Conservation (phyloP, 768 basidiomycete genomes). For the Chalciporus chontae region DNA sequence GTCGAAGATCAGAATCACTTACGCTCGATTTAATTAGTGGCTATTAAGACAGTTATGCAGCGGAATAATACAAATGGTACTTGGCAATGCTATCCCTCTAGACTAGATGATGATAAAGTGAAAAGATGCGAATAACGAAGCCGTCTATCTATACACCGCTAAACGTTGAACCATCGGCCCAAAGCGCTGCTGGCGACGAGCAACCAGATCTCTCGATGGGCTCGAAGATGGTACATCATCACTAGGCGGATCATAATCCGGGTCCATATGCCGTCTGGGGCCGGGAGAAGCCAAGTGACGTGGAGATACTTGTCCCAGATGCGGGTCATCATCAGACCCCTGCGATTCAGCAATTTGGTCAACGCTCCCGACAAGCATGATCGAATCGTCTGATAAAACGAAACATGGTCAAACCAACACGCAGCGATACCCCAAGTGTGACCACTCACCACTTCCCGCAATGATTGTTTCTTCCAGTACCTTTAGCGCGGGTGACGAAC, state of each 20-base stretch:
- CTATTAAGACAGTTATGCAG: slow-evolving; percentile 23
- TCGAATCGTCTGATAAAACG: slow-evolving; percentile 43
- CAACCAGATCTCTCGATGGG: slow-evolving; percentile 44
- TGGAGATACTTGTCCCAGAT: slow-evolving; percentile 66
- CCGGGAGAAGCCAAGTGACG: slow-evolving; percentile 63
- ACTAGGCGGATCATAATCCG: slow-evolving; percentile 39
- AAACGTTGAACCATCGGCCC: slow-evolving; percentile 2
- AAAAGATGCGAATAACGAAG: slow-evolving; percentile 7
- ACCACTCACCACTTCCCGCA: slow-evolving; percentile 32
- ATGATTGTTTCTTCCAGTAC: slow-evolving; percentile 28
- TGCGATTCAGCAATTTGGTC: slow-evolving; percentile 16
- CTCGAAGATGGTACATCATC: slow-evolving; percentile 49
- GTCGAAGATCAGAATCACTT: not conserved
- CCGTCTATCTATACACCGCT: slow-evolving; percentile 5
- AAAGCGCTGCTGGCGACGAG: slow-evolving; percentile 38
- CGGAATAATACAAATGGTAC: slow-evolving; percentile 23
- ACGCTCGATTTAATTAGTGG: slow-evolving; percentile 1
- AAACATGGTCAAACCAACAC: slow-evolving; percentile 1
- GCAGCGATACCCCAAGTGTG: not conserved
- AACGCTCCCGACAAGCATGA: slow-evolving; percentile 27
- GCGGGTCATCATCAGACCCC: slow-evolving; percentile 62
- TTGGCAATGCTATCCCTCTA: slow-evolving; percentile 6
- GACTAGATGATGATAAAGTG: slow-evolving; percentile 14
- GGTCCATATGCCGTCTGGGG: slow-evolving; percentile 37
- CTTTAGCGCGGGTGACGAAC: slow-evolving; percentile 14